Evolutionary conservation across 257 asterid genomes (phyloP), one percentile per base, ranked within the genome.

Genomic region (Fraxinus cuspidata): DNA sequence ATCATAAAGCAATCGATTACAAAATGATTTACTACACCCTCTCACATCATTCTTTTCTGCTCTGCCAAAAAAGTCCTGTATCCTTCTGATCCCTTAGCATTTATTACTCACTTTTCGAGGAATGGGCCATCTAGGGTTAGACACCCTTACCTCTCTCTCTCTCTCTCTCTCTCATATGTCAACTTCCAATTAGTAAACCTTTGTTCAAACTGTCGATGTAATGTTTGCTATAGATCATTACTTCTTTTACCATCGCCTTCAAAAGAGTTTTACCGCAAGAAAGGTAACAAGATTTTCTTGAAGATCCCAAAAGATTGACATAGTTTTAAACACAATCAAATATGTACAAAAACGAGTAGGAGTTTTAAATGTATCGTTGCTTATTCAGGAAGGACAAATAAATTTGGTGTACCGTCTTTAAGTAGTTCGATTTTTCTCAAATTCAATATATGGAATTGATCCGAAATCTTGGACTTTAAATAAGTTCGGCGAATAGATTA

Each of bases 1-100:
- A 90, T 90, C 90, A 90, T 90, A 89, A 93, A 89, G 97, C 97
- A 91, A 89, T 93, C 92, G 97, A 93, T 91, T 93, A 86, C 97
- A 91, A 89, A 93, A 93, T 91, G 86, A 93, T 93, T 91, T 82
- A 86, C 82, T 63, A 71, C 83, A 27, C 77, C 60, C 91, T 81
- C 89, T 88, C 92, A 87, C 90, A 81, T 92, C 88, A 89, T 83
- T 87, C 92, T 89, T 85, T 88, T 87, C 90, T 88, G 92, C 83
- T 89, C 90, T 92, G 96, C 97, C 91, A 92, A 88, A 85, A 88
- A 90, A 85, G 94, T 88, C 84, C 95, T 92, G 91, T 88, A 79
- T 80, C 85, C 90, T 86, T 86, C 92, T 87, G 92, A 82, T 81
- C 87, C 85, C 81, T 80, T 82, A 37, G 73, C 93, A 89, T 92